Base-by-base conservation (phyloP, 176 grass and related monocot genomes). In the Tillandsia fasciculata region DNA sequence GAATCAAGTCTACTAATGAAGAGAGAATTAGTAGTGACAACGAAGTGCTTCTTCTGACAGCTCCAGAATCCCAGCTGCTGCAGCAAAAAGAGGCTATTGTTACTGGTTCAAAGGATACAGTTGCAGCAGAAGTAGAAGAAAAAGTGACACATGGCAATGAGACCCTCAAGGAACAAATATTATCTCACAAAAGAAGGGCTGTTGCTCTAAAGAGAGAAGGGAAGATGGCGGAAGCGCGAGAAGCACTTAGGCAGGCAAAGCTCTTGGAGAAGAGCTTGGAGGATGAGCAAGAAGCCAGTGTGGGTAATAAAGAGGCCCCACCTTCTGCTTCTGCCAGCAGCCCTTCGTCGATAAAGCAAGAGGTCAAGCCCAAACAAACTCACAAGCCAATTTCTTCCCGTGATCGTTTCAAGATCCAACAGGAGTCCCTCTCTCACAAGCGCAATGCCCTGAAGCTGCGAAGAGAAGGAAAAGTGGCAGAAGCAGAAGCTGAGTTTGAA, bases 191-290 rank as follows among this genome's bases (percentile, higher is more conserved):
- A 83, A 84, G 78, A 81, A 90, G 81, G 76, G 83, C 93, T 58
- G 69, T 96, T 76, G 79, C 86, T 49, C 83, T 92, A 48, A 96
- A 96, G 79, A 81, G 93, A 81, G 93, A 96, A 76, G 93, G 93
- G 47, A 89, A 89, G 67, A 54, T 92, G 70, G 48, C 74, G 74
- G 89, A 96, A 83, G 93, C 93, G 9, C 83, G 82, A 70, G 93
- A 92, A 83, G 88, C 91, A 65, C 50, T 92, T 63, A 96, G 83
- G 78, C 79, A 87, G 67, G 89, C 93, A 11, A 96, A 92, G 68
- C 79, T 92, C 47, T 76, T 92, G 61, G 83, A 96, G 58, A 92
- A 85, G 58, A 70, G 12, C 13, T 70, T 85, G 54, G 82, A 85
- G 84, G 80, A 70, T 74, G 42, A 70, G 74, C 85, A 69, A 81